A percentile compares a stretch with the other conserved stretches of the same genome.
Conservation (phyloP, 108 stramenopile genomes). For the Pseudonitzschia multistriata region DNA sequence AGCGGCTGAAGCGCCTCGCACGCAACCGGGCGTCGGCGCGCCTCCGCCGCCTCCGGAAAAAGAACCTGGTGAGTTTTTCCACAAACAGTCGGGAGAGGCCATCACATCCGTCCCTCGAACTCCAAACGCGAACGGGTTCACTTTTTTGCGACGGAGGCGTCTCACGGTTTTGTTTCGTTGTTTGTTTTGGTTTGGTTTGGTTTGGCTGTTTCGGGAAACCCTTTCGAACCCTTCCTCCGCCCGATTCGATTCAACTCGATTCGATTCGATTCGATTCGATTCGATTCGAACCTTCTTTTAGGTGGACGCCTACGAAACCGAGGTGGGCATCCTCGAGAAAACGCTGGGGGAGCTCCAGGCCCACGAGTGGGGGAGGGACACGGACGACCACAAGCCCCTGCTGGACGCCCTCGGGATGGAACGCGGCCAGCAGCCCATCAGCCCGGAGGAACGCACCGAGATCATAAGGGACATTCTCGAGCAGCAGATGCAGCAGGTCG, state of each 20-base stretch:
- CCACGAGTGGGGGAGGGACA: conserved; percentile 67
- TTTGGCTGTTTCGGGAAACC: too few species aligned
- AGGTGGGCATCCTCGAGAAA: conserved; percentile 83
- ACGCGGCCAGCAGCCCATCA: conserved; percentile 76
- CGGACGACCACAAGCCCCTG: conserved; percentile 55
- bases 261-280: too few species aligned
- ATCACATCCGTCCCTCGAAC: too few species aligned
- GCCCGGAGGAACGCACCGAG: conserved; percentile 53
- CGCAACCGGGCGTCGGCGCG: conserved; percentile 82
- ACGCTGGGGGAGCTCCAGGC: conserved; percentile 65
- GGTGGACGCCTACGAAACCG: conserved; percentile 88
- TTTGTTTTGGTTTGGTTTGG: too few species aligned
- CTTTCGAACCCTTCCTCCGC: too few species aligned
- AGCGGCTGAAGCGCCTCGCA: conserved; percentile 82
- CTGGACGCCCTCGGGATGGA: conserved; percentile 89
- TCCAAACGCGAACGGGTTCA: too few species aligned
- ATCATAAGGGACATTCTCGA: conserved; percentile 65
- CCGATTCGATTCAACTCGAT: too few species aligned
- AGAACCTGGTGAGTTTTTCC: conserved; percentile 80
- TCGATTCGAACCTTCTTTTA: conserved; percentile 3
- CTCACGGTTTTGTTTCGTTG: too few species aligned
- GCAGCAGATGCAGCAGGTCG: conserved; percentile 80
- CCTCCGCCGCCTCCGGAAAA: conserved; percentile 78
- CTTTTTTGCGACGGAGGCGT: too few species aligned
- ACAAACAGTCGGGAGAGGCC: too few species aligned